phyloP scores from a whole-genome alignment of 2,329 filamentous ascomycete species.

The Microsporum ferrugineum region DNA sequence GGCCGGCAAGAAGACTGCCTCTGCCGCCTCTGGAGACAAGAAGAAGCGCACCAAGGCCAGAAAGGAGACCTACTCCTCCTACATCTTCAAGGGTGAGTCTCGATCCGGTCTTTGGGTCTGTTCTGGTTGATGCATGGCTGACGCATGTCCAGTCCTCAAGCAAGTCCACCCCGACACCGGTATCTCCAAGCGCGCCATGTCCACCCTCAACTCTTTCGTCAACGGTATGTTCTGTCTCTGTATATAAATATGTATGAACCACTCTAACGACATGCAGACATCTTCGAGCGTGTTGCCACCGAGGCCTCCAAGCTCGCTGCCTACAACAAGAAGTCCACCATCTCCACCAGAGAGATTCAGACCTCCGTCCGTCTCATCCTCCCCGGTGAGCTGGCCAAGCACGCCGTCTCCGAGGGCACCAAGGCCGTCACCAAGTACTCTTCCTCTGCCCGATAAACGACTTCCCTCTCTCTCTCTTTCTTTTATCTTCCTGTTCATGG shows the following conservation, averaged over 20 bases:
- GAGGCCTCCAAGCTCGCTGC: conserved; percentile 98
- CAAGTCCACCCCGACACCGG: conserved; percentile 99
- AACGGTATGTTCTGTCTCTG: conserved; percentile 56
- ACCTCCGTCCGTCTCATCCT: conserved; percentile 97
- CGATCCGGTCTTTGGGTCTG: not conserved
- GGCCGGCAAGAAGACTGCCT: conserved; percentile 92
- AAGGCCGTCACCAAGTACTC: conserved; percentile 99
- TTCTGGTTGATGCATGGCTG: conserved; percentile 25
- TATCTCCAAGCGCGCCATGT: conserved; percentile 99
- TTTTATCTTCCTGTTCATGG: conserved; percentile 29
- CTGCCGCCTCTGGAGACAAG: conserved; percentile 87
- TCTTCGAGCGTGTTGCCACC: conserved; percentile 97
- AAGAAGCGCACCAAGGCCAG: conserved; percentile 99
- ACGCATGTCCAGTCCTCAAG: conserved; percentile 66
- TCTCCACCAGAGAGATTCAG: conserved; percentile 98
- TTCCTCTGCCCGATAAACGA: conserved; percentile 88
- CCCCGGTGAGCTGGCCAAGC: conserved; percentile 97
- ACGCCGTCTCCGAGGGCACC: conserved; percentile 97
- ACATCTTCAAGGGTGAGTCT: conserved; percentile 96
- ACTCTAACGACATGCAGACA: conserved; percentile 47
- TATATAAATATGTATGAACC: not conserved
- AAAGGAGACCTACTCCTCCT: conserved; percentile 99
- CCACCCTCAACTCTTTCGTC: conserved; percentile 98
- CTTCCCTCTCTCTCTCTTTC: conserved; percentile 27
- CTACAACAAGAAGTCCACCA: conserved; percentile 99